phyloP scores from a whole-genome alignment of 2,329 filamentous ascomycete genomes.

The Pseudomassariella vexata region DNA sequence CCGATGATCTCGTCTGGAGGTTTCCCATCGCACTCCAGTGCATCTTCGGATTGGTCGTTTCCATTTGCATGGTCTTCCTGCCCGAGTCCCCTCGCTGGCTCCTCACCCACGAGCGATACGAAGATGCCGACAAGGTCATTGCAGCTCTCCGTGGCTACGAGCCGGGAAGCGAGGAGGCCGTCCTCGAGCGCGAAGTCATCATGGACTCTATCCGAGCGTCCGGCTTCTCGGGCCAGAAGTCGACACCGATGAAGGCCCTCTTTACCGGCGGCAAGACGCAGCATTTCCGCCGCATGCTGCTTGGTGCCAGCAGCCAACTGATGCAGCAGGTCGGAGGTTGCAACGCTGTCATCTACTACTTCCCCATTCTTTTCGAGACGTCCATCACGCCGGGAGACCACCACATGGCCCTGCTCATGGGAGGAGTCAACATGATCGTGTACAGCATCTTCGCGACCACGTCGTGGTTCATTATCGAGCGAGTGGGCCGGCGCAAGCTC shows the following conservation, averaged over 20 bases:
- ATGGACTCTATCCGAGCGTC: conserved; percentile 23
- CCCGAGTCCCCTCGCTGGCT: conserved; percentile 51
- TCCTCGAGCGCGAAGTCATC: conserved; percentile 41
- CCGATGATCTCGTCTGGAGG: conserved; percentile 28
- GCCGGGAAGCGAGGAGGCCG: too few species aligned
- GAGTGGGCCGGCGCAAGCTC: conserved; percentile 38
- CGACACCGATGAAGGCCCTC: conserved; percentile 32
- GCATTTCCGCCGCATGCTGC: conserved; percentile 56
- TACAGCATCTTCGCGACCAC: conserved; percentile 56
- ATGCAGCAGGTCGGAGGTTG: conserved; percentile 58
- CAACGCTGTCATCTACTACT: conserved; percentile 57
- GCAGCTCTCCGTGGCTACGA: too few species aligned
- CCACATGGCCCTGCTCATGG: conserved; percentile 41
- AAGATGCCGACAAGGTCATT: conserved; percentile 44
- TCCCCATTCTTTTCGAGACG: conserved; percentile 49
- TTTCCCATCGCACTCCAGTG: conserved; percentile 35
- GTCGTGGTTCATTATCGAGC: conserved; percentile 47
- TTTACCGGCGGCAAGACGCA: conserved; percentile 58
- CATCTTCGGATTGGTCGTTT: conserved; percentile 36
- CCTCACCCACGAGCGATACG: conserved; percentile 37
- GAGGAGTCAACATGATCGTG: conserved; percentile 51
- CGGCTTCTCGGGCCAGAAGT: conserved; percentile 21
- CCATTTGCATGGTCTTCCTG: conserved; percentile 31
- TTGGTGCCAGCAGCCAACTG: conserved; percentile 53
- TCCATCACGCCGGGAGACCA: conserved; percentile 35